Evolutionary conservation across 208 protist species (phyloP).

Genomic region (Trypanosoma platydactyli): DNA sequence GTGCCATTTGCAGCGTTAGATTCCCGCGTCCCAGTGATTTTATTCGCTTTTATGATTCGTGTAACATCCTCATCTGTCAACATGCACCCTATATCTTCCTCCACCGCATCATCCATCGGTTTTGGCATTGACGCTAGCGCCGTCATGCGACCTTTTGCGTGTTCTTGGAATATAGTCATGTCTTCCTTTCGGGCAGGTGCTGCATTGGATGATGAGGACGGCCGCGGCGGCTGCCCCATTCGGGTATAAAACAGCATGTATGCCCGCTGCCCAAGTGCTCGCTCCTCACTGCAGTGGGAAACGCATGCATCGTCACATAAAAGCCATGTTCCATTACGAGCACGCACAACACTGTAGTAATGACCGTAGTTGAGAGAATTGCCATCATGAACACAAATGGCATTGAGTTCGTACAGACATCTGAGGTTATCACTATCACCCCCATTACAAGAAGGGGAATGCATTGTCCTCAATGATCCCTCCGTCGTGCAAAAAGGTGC

Average conservation of each 20-base stretch:
- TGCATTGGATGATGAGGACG: background rate
- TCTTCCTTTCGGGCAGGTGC: background rate
- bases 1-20: background rate
- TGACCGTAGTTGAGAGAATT: slow-evolving; percentile 80
- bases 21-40: background rate
- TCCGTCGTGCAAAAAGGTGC: slow-evolving; percentile 51
- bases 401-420: slow-evolving; percentile 83
- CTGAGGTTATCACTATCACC: slow-evolving; percentile 4
- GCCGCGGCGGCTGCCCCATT: slow-evolving; percentile 21
- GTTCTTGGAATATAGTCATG: background rate
- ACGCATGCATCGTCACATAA: slow-evolving; percentile 84
- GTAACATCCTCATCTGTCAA: slow-evolving; percentile 40
- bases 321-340: slow-evolving; percentile 84
- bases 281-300: slow-evolving; percentile 56
- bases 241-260: slow-evolving; percentile 92
- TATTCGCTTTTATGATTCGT: slow-evolving; percentile 14
- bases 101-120: background rate
- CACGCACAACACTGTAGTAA: slow-evolving; percentile 89
- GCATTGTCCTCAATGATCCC: background rate
- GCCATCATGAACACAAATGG: slow-evolving; percentile 89
- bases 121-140: background rate
- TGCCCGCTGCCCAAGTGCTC: slow-evolving; percentile 66
- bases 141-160: background rate
- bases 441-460: background rate
- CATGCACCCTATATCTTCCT: slow-evolving; percentile 25